Evolutionary conservation across 805 yeast genomes (phyloP).

Genomic region (Candida saitoana): DNA sequence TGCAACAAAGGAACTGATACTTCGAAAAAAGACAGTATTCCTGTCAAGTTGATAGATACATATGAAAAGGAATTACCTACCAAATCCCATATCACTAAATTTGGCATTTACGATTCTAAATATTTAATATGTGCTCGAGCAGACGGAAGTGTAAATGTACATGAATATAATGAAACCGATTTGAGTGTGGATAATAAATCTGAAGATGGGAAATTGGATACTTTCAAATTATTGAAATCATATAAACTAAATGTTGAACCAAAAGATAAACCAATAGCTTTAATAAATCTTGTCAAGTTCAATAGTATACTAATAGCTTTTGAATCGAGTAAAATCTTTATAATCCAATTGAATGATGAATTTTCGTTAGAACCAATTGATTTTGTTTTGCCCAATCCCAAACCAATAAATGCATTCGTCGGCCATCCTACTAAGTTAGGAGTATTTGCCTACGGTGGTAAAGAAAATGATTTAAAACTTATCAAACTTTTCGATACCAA

Average conservation of each 20-base stretch:
- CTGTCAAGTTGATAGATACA: conserved; percentile 52
- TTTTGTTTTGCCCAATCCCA: conserved; percentile 32
- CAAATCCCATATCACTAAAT: conserved; percentile 21
- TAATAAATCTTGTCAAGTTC: conserved; percentile 23
- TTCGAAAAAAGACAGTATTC: conserved; percentile 59
- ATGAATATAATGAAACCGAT: conserved; percentile 25
- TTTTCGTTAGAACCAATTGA: conserved; percentile 28
- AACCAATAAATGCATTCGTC: conserved; percentile 47
- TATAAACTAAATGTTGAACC: conserved; percentile 20
- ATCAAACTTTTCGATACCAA: conserved; percentile 31
- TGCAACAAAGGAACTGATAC: conserved; percentile 76
- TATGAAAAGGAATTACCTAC: conserved; percentile 1
- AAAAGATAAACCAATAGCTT: conserved; percentile 27
- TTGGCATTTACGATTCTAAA: conserved; percentile 25
- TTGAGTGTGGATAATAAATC: conserved; percentile 27
- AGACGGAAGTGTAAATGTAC: conserved; percentile 41
- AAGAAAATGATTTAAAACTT: conserved; percentile 67
- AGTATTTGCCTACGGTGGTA: conserved; percentile 79
- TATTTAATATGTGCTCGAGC: conserved; percentile 40
- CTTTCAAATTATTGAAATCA: conserved; percentile 33
- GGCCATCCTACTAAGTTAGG: conserved; percentile 46
- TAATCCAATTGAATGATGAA: conserved; percentile 28
- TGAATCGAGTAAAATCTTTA: conserved; percentile 40
- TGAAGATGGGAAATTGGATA: conserved; percentile 22
- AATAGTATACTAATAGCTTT: conserved; percentile 42